A percentile compares a stretch with the other conserved stretches of the same genome.
Conservation (phyloP, 768 basidiomycete genomes). For the Xerocomus potaroensis region DNA sequence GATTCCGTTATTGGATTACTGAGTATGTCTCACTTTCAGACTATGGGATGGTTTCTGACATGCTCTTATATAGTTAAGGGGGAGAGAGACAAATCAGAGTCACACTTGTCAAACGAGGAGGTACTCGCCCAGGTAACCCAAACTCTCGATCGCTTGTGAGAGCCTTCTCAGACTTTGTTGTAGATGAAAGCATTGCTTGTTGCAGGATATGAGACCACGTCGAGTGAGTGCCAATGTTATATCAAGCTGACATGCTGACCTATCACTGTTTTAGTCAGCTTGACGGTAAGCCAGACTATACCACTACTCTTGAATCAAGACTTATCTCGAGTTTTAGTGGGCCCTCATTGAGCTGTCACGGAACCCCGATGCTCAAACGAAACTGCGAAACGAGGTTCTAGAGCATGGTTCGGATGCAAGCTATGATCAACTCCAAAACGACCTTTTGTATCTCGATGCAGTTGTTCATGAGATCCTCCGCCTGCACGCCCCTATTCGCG, state of each 20-base stretch:
- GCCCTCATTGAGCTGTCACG: constrained; percentile 52
- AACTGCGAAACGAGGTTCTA: constrained; percentile 47
- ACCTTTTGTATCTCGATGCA: constrained; percentile 53
- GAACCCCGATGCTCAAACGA: constrained; percentile 42
- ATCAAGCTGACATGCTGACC: neutral
- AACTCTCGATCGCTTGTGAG: too few species aligned
- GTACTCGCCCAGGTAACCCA: constrained; percentile 22
- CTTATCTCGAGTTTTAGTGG: constrained; percentile 36
- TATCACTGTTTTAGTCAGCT: constrained; percentile 8
- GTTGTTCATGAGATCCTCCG: constrained; percentile 45
- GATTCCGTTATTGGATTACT: constrained; percentile 25
- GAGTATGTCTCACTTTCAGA: constrained; percentile 19
- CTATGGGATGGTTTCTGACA: neutral
- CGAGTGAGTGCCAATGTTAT: constrained; percentile 7
- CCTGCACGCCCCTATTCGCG: constrained; percentile 37
- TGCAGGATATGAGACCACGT: constrained; percentile 24
- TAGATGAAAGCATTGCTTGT: constrained; percentile 21
- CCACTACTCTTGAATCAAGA: neutral
- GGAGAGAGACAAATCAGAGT: constrained; percentile 23
- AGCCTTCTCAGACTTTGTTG: neutral
- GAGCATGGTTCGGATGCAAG: constrained; percentile 44
- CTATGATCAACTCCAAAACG: constrained; percentile 48
- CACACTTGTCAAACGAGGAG: constrained; percentile 26
- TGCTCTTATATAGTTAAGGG: constrained; percentile 32
- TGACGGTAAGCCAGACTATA: constrained; percentile 16